Evolutionary conservation across 2,329 filamentous ascomycete species (phyloP).

Genomic region (Ascochyta clinopodiicola): DNA sequence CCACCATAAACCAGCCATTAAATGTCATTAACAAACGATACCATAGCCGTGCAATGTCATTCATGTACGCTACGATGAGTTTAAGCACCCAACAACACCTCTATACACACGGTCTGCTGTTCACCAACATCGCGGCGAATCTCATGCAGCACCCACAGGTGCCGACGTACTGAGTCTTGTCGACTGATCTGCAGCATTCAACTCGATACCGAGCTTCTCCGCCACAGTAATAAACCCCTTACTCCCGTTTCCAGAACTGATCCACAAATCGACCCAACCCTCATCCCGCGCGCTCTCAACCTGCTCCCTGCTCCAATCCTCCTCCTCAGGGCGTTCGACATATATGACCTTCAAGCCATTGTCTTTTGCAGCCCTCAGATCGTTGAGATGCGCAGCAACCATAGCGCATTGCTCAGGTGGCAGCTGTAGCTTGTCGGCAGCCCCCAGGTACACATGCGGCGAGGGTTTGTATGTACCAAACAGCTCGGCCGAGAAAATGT

Average conservation of each 20-base stretch:
- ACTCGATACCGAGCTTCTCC: constrained; percentile 46
- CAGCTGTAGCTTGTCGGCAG: constrained; percentile 64
- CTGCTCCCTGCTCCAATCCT: constrained; percentile 63
- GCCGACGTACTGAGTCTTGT: constrained; percentile 28
- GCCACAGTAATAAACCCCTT: constrained; percentile 58
- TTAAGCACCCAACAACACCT: background rate
- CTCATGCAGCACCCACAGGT: constrained; percentile 8
- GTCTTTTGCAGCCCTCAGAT: constrained; percentile 70
- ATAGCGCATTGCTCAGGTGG: constrained; percentile 70
- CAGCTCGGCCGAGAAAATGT: constrained; percentile 70
- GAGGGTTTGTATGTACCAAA: constrained; percentile 79
- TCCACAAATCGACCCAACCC: constrained; percentile 66
- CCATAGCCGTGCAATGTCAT: background rate
- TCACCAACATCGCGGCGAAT: background rate
- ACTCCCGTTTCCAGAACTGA: constrained; percentile 53
- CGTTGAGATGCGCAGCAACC: constrained; percentile 77
- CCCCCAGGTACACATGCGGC: constrained; percentile 71
- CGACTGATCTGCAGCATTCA: constrained; percentile 1
- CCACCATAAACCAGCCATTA: background rate
- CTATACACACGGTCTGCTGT: background rate
- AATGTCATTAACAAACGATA: background rate
- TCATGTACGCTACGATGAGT: background rate
- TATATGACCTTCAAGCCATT: constrained; percentile 75
- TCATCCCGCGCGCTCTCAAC: constrained; percentile 61
- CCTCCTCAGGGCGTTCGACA: constrained; percentile 72